Base-by-base conservation (phyloP, 2,329 filamentous ascomycete genomes). In the Samsoniella hepiali region DNA sequence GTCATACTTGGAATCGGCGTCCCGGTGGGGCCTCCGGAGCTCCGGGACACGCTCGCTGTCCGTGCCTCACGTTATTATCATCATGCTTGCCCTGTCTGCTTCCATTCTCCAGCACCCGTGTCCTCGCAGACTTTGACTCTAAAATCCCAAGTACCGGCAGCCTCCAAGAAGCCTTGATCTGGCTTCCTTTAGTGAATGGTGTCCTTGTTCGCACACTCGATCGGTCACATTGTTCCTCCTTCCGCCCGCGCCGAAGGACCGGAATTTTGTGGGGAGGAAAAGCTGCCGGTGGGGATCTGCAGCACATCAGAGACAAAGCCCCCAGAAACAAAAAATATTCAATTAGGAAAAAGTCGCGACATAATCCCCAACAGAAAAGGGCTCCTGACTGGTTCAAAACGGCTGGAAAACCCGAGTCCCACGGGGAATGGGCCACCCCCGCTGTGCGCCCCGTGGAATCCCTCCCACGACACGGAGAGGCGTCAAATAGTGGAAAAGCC, bases 281-380 rank as follows among this genome's bases (percentile, higher is more conserved):
- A 17, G n/a, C 54, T 57, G 54, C 54, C 54, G 29, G 27, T 4
- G 27, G 40, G 17, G 54, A 57, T 44, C 54, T 45, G 38, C 54
- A 32, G 36, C 9, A 11, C 53, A 56, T 42, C 22, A 44, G 15
- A 44, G 22, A 40, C 51, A 27, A 22, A 22, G 22, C 22, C 15
- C 13, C 13, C 7, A 40, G 34, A 38, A 38, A 38, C 34, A 40
- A 40, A 40, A 40, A 40, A 40, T 40, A 40, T 40, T 22, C 22
- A 13, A 15, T 9, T 40, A 36, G 9, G 29, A n/a, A 36, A 32
- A 32, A n/a, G 13, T 36, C 17, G 32, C 32, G 22, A 54, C 51
- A n/a, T 27, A 42, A 56, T 42, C 38, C 54, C 54, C 54, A 57
- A 57, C 54, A 57, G 38, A 57, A 45, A 47, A 9, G 22, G 22